A percentile compares a stretch with the other conserved stretches of the same genome.
phyloP scores from a whole-genome alignment of 129 eudicot species.

The Chrysanthemum seticuspe region DNA sequence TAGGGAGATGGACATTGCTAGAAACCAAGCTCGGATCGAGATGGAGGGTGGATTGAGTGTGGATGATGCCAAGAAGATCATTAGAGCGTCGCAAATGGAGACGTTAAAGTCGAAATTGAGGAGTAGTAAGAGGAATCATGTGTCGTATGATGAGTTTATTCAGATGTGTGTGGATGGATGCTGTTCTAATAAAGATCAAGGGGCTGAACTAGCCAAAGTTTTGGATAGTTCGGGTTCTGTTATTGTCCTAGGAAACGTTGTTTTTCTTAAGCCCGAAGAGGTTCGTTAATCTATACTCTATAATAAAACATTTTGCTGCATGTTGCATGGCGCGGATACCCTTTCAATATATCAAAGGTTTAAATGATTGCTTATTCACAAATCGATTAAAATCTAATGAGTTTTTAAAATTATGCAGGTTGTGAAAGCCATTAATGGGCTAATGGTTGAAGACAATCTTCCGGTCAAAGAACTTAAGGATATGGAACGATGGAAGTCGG shows the following conservation, averaged over 20 bases:
- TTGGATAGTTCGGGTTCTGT: constrained; percentile 86
- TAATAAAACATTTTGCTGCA: background rate
- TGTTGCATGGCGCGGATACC: background rate
- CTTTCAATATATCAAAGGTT: background rate
- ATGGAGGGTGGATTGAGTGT: constrained; percentile 40
- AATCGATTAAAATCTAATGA: background rate
- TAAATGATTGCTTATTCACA: background rate
- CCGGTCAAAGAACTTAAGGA: constrained; percentile 49
- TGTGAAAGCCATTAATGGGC: constrained; percentile 61
- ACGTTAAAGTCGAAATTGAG: constrained; percentile 55
- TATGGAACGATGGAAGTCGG: constrained; percentile 58
- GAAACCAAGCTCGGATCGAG: constrained; percentile 48
- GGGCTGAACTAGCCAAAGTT: constrained; percentile 51
- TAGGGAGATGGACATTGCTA: constrained; percentile 52
- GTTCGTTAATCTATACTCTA: constrained; percentile 33
- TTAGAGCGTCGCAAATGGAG: constrained; percentile 56
- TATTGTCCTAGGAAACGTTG: constrained; percentile 63
- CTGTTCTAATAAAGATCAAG: constrained; percentile 42
- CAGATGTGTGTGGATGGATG: constrained; percentile 51
- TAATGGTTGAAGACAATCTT: constrained; percentile 37
- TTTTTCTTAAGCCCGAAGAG: constrained; percentile 81
- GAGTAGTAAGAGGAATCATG: constrained; percentile 34
- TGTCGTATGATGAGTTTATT: constrained; percentile 56
- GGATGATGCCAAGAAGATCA: constrained; percentile 61
- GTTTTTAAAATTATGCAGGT: constrained; percentile 56